These are phyloP conservation scores for Termitomyces sp. DNA, from an alignment of 768 basidiomycete genomes.

Conservation along the genomic window DNA sequence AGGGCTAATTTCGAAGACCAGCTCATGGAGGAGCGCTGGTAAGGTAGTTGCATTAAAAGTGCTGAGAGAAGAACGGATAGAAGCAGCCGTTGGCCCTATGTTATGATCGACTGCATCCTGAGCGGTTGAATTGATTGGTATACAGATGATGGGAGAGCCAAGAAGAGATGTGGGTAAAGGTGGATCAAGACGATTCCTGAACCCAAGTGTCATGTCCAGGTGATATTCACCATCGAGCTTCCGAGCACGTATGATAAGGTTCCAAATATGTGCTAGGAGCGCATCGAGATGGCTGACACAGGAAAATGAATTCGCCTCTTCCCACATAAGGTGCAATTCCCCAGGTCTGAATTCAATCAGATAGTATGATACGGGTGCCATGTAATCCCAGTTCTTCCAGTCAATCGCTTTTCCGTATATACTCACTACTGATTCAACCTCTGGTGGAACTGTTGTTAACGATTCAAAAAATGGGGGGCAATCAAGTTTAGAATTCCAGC, in stretches of 20 bases:
- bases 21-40: constrained; percentile 25
- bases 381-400: constrained; percentile 23
- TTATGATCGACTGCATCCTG: constrained; percentile 6
- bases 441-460: constrained; percentile 14
- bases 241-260: constrained; percentile 24
- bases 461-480: constrained; percentile 14
- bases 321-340: constrained; percentile 26
- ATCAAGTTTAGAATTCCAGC: constrained; percentile 20
- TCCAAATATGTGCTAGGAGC: constrained; percentile 31
- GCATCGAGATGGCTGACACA: constrained; percentile 28
- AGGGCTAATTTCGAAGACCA: constrained; percentile 23
- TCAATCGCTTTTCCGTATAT: constrained; percentile 18
- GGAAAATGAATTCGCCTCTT: constrained; percentile 15
- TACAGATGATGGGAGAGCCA: constrained; percentile 27
- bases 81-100: constrained; percentile 17
- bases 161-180: constrained; percentile 20
- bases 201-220: constrained; percentile 16
- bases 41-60: constrained; percentile 20
- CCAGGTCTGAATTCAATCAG: constrained; percentile 19
- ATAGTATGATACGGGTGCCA: constrained; percentile 19
- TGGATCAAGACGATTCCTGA: constrained; percentile 18
- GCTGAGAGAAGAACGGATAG: constrained; percentile 20
- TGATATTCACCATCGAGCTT: constrained; percentile 14
- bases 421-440: constrained; percentile 3
- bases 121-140: constrained; percentile 16